These are phyloP conservation scores for Colletotrichum shisoi DNA, from an alignment of 2,329 filamentous ascomycete genomes.

Conservation along the genomic window DNA sequence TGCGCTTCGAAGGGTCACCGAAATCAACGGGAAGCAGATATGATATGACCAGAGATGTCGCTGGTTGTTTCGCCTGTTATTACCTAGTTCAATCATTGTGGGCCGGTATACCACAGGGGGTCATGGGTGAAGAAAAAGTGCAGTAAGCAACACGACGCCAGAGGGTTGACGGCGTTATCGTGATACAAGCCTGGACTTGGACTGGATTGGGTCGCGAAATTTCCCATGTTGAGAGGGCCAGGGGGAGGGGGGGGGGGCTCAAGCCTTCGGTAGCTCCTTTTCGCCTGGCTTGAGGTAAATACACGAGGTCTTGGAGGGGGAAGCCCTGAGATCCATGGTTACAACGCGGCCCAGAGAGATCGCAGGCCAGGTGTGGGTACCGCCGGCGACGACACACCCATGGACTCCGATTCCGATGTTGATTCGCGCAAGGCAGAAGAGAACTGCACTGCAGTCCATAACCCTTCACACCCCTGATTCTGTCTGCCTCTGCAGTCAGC, in stretches of 20 bases:
- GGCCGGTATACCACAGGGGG: constrained; percentile 4
- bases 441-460: constrained; percentile 3
- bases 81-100: constrained; percentile 7
- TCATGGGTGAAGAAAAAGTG: background rate
- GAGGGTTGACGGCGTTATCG: constrained; percentile 26
- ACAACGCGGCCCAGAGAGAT: constrained; percentile 27
- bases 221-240: background rate
- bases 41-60: background rate
- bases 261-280: background rate
- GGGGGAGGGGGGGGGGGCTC: background rate
- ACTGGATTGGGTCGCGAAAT: constrained; percentile 13
- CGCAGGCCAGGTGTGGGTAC: constrained; percentile 21
- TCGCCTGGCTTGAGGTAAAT: background rate
- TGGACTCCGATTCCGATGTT: constrained; percentile 25
- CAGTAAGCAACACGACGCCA: constrained; percentile 2
- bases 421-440: constrained; percentile 16
- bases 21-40: background rate
- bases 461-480: constrained; percentile 24
- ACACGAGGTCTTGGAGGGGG: constrained; percentile 11
- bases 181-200: constrained; percentile 26
- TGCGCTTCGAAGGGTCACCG: constrained; percentile 15
- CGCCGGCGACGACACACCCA: constrained; percentile 28
- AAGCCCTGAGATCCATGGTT: constrained; percentile 34
- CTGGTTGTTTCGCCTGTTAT: constrained; percentile 20
- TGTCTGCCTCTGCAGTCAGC: constrained; percentile 21